Evolutionary conservation across 2,329 filamentous ascomycete genomes (phyloP), one percentile per base, ranked within the genome.

Genomic region (Penicillium nordicum): DNA sequence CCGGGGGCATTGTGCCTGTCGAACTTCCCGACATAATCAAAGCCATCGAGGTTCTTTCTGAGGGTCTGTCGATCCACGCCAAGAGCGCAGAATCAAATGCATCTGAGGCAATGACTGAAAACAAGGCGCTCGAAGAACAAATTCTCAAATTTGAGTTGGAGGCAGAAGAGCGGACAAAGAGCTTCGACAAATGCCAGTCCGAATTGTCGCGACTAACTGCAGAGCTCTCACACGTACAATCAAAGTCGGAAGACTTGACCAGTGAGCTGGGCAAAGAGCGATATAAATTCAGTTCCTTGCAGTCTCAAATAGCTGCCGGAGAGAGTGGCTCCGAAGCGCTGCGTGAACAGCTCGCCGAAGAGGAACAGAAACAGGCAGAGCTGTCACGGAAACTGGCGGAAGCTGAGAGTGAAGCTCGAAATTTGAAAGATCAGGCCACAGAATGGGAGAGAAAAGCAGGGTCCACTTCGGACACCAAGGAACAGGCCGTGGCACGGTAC

Each of bases 321-420:
- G 90, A 94, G 72, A 92, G 87, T 3, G 91, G 91, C 5, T 92
- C 90, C 0, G 90, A 92, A 72, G 86, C 84, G 29, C 76, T 96
- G 53, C 86, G 89, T 53, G 88, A 87, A 72, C 84, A 86, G 53
- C 80, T 95, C 4, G 84, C 87, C 41, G 88, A 90, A 55, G 88
- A 92, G 66, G 90, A 96, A 72, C 80, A 78, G 56, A 89, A 86
- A 71, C 83, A 90, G 4, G 82, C 82, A 23, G 80, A 79, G 12
- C 76, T 96, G 29, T 83, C 84, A 2, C 84, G 90, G 63, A 84
- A 90, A 66, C 79, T 96, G 21, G 86, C 88, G 3, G 84, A 88
- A 51, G 83, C 86, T n/a, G 86, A 89, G 65, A 88, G 88, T n/a
- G 87, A 88, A 58, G 82, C 89, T 34, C 88, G 87, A 57, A 85